Conservation (phyloP, 2,329 filamentous ascomycete genomes). For the Diaporthe vexans region DNA sequence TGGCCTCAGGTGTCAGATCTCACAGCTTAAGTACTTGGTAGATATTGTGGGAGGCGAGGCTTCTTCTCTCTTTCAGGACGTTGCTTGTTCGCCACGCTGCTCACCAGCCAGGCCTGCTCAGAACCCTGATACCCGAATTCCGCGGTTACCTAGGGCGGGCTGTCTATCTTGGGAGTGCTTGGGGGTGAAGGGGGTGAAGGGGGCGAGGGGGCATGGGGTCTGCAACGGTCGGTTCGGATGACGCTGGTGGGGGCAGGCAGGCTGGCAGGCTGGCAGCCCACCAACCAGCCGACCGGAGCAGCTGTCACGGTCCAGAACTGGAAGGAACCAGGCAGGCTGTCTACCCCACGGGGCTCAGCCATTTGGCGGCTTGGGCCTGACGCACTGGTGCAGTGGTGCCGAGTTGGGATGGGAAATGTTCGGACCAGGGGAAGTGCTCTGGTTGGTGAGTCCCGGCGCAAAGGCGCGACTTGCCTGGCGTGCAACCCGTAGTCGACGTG, state of each 20-base stretch:
- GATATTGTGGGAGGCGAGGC: not conserved
- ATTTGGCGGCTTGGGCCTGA: conserved; percentile 24
- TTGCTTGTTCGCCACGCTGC: conserved; percentile 8
- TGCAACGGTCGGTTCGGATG: conserved; percentile 18
- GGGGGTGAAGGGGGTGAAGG: no score
- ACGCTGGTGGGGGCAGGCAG: not conserved
- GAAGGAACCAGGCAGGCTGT: not conserved
- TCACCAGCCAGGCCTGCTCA: not conserved
- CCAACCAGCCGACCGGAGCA: not conserved
- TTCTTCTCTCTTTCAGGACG: not conserved
- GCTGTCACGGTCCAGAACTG: conserved; percentile 5
- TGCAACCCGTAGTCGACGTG: not conserved
- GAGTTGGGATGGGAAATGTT: conserved; percentile 5
- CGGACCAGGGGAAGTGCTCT: conserved; percentile 40
- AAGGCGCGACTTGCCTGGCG: conserved; percentile 34
- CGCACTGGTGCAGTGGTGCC: conserved; percentile 23
- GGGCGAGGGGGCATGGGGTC: not conserved
- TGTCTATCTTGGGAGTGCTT: no score
- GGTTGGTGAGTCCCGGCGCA: conserved; percentile 40
- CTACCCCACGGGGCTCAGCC: conserved; percentile 19
- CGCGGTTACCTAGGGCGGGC: conserved; percentile 3
- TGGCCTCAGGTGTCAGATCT: not conserved
- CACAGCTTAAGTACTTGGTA: not conserved
- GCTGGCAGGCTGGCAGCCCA: not conserved
- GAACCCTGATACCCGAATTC: conserved; percentile 15